These are phyloP conservation scores for Scenedesmus sp. DNA, from an alignment of 163 green algal genomes.

Conservation along the genomic window DNA sequence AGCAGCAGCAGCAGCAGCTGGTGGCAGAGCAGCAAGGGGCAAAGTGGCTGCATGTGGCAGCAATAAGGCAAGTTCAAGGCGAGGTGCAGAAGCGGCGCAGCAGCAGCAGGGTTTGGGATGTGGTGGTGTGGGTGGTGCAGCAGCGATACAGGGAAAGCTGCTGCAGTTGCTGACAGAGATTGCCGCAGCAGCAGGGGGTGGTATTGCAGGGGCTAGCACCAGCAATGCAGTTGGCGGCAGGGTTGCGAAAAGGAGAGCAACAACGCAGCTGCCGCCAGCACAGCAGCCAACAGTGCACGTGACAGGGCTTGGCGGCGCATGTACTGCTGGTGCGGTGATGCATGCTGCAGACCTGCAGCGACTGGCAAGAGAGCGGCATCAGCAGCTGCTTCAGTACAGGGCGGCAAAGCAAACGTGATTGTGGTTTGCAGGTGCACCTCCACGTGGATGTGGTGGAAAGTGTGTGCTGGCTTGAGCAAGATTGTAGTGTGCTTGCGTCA, in stretches of 20 bases:
- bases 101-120: neutral
- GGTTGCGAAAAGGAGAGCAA: neutral
- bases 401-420: neutral
- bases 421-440: no score
- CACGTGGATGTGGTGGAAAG: no score
- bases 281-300: neutral
- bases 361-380: neutral
- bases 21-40: neutral
- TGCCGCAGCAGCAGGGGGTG: neutral
- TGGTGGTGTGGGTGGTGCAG: neutral
- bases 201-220: neutral
- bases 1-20: no score
- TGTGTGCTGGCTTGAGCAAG: no score
- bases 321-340: neutral
- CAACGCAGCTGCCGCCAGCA: neutral
- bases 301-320: neutral
- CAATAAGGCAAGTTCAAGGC: neutral
- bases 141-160: neutral
- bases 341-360: constrained; percentile 18
- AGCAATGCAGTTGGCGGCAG: neutral
- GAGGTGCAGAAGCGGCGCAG: neutral
- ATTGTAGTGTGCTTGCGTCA: no score
- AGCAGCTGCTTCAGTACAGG: constrained; percentile 36
- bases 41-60: neutral
- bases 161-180: constrained; percentile 16